phyloP scores from a whole-genome alignment of 2,329 filamentous ascomycete species.

The Stemphylium lycopersici region DNA sequence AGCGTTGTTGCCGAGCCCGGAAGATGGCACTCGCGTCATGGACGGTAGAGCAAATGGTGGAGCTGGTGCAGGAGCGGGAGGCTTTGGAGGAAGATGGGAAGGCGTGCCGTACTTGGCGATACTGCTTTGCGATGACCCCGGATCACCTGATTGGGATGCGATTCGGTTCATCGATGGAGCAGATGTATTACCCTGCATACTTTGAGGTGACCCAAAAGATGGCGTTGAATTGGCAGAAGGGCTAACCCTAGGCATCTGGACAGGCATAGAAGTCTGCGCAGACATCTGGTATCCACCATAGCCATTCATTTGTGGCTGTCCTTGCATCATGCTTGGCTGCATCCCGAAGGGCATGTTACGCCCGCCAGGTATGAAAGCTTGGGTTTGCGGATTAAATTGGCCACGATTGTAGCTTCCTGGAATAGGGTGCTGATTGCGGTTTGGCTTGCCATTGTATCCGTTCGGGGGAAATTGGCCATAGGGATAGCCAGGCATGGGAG shows the following conservation, averaged over 20 bases:
- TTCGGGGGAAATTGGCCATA: slow-evolving; percentile 78
- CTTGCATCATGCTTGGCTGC: slow-evolving; percentile 38
- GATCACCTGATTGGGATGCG: slow-evolving; percentile 30
- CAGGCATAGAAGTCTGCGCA: slow-evolving; percentile 24
- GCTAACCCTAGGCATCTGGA: slow-evolving; percentile 37
- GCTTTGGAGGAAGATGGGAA: slow-evolving; percentile 61
- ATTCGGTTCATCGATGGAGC: slow-evolving; percentile 31
- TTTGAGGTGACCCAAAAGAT: slow-evolving; percentile 40
- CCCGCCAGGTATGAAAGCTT: slow-evolving; percentile 80
- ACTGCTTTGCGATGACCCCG: slow-evolving; percentile 47
- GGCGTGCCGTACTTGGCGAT: slow-evolving; percentile 64
- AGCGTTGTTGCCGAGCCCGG: slow-evolving; percentile 20
- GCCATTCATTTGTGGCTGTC: slow-evolving; percentile 43
- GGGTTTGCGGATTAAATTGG: slow-evolving; percentile 91
- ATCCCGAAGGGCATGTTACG: slow-evolving; percentile 47
- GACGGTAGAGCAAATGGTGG: slow-evolving; percentile 37
- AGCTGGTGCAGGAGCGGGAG: slow-evolving; percentile 52
- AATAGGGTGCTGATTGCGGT: slow-evolving; percentile 80
- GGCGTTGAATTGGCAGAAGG: slow-evolving; percentile 35
- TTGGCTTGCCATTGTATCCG: slow-evolving; percentile 64
- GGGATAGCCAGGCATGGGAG: slow-evolving; percentile 63
- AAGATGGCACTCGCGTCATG: slow-evolving; percentile 24
- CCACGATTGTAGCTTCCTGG: slow-evolving; percentile 84
- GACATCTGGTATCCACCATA: slow-evolving; percentile 38
- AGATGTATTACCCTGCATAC: slow-evolving; percentile 29